Evolutionary conservation across 83 land plant genomes (phyloP).

Genomic region (Picea mariana): DNA sequence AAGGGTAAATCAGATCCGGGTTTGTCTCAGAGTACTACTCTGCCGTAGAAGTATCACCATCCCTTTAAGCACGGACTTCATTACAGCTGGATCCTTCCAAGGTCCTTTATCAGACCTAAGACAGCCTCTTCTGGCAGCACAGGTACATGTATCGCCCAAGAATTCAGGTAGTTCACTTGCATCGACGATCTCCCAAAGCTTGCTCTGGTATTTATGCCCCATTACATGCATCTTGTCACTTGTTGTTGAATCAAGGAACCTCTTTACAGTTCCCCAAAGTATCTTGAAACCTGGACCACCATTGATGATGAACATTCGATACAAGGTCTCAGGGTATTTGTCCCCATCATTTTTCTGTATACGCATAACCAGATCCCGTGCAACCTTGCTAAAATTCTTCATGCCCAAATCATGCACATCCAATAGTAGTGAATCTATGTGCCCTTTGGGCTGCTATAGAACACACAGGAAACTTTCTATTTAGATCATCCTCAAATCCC

Average conservation of each 20-base stretch:
- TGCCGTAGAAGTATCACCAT: slow-evolving; percentile 16
- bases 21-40: no score
- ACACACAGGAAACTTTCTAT: slow-evolving; percentile 68
- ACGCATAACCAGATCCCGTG: slow-evolving; percentile 41
- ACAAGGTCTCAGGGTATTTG: slow-evolving; percentile 85
- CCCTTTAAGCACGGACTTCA: slow-evolving; percentile 43
- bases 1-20: no score
- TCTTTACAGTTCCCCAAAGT: slow-evolving; percentile 83
- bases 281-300: slow-evolving; percentile 90
- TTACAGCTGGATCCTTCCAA: slow-evolving; percentile 88
- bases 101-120: slow-evolving; percentile 93
- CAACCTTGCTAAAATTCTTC: slow-evolving; percentile 51
- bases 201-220: slow-evolving; percentile 67
- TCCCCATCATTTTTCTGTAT: slow-evolving; percentile 58
- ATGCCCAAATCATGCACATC: slow-evolving; percentile 79
- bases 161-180: slow-evolving; percentile 92
- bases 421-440: slow-evolving; percentile 62
- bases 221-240: slow-evolving; percentile 82
- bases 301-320: slow-evolving; percentile 86
- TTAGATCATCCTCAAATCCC: slow-evolving; percentile 67
- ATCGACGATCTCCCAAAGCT: slow-evolving; percentile 79
- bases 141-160: slow-evolving; percentile 90
- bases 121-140: slow-evolving; percentile 84
- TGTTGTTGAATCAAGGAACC: slow-evolving; percentile 85
- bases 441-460: slow-evolving; percentile 68